A percentile compares a stretch with the other conserved stretches of the same genome.
These are phyloP conservation scores for Flaveria robusta DNA, from an alignment of 129 eudicot genomes.

Conservation along the genomic window DNA sequence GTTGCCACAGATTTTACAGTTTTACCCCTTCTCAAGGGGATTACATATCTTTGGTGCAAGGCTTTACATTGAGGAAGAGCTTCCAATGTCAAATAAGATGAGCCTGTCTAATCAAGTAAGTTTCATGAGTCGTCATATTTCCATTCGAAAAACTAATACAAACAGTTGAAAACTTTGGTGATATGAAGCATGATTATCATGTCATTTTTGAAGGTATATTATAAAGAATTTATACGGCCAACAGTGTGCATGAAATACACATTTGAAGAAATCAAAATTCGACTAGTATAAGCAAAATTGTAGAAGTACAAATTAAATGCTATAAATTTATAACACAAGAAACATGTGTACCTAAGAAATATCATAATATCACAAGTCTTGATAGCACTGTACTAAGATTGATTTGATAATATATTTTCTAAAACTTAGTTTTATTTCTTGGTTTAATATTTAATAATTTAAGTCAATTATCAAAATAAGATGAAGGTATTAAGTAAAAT, in stretches of 20 bases:
- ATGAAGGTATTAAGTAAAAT: not conserved
- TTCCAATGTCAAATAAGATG: conserved; percentile 51
- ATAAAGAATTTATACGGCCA: not conserved
- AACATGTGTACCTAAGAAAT: not conserved
- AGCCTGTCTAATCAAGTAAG: conserved; percentile 50
- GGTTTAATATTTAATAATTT: not conserved
- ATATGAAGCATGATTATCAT: conserved; percentile 8
- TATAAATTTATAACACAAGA: not conserved
- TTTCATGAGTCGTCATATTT: conserved; percentile 27
- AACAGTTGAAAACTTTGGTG: not conserved
- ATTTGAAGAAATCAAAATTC: not conserved
- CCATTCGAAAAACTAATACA: not conserved
- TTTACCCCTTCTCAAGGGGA: conserved; percentile 44
- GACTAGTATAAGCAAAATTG: not conserved
- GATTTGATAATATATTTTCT: not conserved
- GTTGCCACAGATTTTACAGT: conserved; percentile 62
- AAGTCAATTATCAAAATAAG: not conserved
- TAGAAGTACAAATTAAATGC: not conserved
- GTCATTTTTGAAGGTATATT: not conserved
- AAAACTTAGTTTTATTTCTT: not conserved
- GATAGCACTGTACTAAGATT: not conserved
- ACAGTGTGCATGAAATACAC: conserved; percentile 5
- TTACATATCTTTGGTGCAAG: conserved; percentile 36
- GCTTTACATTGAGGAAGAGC: conserved; percentile 42
- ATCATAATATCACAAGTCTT: not conserved